Conservation (phyloP, 2,329 filamentous ascomycete genomes). For the Penicillium sp. region DNA sequence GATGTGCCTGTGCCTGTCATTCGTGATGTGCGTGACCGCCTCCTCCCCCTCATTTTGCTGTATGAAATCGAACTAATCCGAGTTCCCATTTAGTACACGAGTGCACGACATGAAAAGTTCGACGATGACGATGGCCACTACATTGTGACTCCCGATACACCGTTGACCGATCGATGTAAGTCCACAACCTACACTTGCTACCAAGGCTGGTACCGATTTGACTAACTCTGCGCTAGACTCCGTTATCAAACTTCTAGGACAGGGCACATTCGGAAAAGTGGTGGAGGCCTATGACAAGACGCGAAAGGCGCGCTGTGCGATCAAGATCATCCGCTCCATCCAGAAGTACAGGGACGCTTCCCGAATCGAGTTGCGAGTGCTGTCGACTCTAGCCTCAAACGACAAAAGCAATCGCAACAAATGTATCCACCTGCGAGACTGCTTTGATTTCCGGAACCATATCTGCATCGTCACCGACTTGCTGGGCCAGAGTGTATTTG, state of each 20-base stretch:
- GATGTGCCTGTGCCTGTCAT: constrained; percentile 67
- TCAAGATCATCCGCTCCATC: constrained; percentile 97
- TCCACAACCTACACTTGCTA: constrained; percentile 20
- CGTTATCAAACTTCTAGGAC: constrained; percentile 85
- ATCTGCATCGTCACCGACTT: constrained; percentile 82
- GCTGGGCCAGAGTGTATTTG: constrained; percentile 94
- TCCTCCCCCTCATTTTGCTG: neutral
- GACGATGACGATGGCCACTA: constrained; percentile 98
- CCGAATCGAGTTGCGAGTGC: constrained; percentile 86
- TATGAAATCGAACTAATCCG: neutral
- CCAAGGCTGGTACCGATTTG: neutral
- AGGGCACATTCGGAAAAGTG: constrained; percentile 98
- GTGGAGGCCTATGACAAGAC: constrained; percentile 84
- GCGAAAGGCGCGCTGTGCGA: constrained; percentile 78
- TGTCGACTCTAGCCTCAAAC: constrained; percentile 88
- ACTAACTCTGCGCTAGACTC: constrained; percentile 60
- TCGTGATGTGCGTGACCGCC: constrained; percentile 53
- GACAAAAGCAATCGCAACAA: constrained; percentile 90
- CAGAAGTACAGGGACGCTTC: constrained; percentile 98
- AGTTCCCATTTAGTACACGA: constrained; percentile 42
- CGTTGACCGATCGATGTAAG: constrained; percentile 87
- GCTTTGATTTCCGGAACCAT: constrained; percentile 95
- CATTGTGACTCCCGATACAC: constrained; percentile 82
- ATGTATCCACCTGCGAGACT: constrained; percentile 94
- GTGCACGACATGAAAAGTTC: constrained; percentile 65